Evolutionary conservation across 805 yeast species (phyloP).

Genomic region (Wickerhamiella bombiphila): DNA sequence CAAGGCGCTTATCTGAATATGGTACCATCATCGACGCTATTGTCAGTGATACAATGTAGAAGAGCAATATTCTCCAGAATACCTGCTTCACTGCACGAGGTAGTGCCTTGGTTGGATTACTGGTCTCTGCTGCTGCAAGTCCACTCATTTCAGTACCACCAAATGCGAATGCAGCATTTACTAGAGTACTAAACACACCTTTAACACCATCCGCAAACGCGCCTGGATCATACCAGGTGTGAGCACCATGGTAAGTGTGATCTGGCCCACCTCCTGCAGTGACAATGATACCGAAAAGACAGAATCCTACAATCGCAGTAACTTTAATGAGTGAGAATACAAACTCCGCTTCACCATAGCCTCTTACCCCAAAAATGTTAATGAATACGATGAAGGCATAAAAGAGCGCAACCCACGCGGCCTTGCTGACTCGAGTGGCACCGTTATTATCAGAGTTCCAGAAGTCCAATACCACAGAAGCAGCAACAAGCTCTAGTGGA

Average conservation of each 20-base stretch:
- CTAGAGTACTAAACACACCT: constrained; percentile 60
- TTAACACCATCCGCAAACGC: constrained; percentile 25
- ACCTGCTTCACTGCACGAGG: constrained; percentile 70
- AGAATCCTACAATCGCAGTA: constrained; percentile 45
- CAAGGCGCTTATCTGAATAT: constrained; percentile 36
- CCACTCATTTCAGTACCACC: constrained; percentile 65
- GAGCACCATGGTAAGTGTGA: constrained; percentile 35
- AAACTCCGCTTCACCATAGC: constrained; percentile 61
- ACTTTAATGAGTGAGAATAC: constrained; percentile 44
- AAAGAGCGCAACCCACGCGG: constrained; percentile 45
- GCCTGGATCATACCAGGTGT: constrained; percentile 49
- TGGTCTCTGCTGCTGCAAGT: constrained; percentile 63
- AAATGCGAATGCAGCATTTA: constrained; percentile 64
- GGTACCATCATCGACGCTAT: constrained; percentile 63
- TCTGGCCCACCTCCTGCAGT: constrained; percentile 46
- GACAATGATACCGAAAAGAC: constrained; percentile 41
- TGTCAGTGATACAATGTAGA: constrained; percentile 47
- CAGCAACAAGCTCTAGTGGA: constrained; percentile 50
- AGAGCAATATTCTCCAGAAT: constrained; percentile 64
- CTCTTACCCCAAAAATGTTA: constrained; percentile 44
- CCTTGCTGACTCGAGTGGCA: constrained; percentile 30
- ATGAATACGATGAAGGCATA: constrained; percentile 34
- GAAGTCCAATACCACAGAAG: constrained; percentile 39
- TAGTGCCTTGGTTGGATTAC: constrained; percentile 47
- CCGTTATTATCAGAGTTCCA: constrained; percentile 31